Evolutionary conservation across 805 yeast genomes (phyloP).

Genomic region (Lipomyces kockii): DNA sequence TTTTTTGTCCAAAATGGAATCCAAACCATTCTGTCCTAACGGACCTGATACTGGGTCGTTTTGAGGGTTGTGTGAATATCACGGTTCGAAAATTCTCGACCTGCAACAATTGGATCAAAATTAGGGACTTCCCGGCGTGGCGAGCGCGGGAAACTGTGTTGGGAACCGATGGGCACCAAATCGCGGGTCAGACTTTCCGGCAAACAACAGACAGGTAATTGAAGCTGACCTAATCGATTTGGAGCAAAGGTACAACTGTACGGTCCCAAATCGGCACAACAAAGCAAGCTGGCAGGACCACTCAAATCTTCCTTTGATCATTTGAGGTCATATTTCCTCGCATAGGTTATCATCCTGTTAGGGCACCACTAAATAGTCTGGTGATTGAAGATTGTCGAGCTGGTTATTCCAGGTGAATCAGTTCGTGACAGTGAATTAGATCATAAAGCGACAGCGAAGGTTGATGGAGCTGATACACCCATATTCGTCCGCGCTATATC

Average conservation of each 20-base stretch:
- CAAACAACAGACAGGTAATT: too few species aligned
- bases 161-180: neutral
- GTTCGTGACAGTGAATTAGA: neutral
- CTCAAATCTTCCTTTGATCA: neutral
- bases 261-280: neutral
- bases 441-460: neutral
- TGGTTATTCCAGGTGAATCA: neutral
- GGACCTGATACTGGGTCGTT: neutral
- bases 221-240: too few species aligned
- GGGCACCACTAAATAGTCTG: neutral
- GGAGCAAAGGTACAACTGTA: too few species aligned
- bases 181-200: neutral
- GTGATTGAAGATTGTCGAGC: neutral
- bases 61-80: neutral
- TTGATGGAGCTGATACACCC: conserved; percentile 7
- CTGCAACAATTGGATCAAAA: neutral
- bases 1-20: conserved; percentile 33
- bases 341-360: neutral
- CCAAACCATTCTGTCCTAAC: conserved; percentile 32
- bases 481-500: conserved; percentile 10
- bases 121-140: neutral
- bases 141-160: too few species aligned
- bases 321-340: neutral
- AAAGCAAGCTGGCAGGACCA: neutral
- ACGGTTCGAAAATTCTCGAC: neutral